Evolutionary conservation across 2,329 filamentous ascomycete genomes (phyloP).

Genomic region (Acrocalymma vagum): DNA sequence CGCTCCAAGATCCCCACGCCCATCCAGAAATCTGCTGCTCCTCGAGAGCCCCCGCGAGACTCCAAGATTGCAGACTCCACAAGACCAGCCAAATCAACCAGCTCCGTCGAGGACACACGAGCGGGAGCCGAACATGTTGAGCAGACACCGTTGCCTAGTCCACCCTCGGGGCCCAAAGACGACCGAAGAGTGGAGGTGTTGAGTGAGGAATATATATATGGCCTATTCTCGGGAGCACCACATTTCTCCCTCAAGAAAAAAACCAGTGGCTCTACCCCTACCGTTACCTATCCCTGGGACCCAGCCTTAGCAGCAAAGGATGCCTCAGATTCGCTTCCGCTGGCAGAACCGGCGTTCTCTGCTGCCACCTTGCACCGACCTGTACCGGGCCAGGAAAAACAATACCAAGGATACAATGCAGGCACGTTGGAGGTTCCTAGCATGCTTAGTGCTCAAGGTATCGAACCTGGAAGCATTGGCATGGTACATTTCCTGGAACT

Average conservation of each 20-base stretch:
- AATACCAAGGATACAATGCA: conserved; percentile 39
- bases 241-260: conserved; percentile 72
- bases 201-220: conserved; percentile 67
- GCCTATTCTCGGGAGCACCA: conserved; percentile 78
- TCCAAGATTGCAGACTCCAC: conserved; percentile 23
- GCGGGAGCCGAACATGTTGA: conserved; percentile 13
- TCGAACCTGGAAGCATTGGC: conserved; percentile 76
- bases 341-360: conserved; percentile 47
- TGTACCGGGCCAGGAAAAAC: conserved; percentile 21
- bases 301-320: conserved; percentile 66
- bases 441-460: conserved; percentile 76
- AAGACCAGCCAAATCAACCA: conserved; percentile 15
- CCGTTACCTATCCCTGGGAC: conserved; percentile 74
- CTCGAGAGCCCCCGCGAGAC: conserved; percentile 17
- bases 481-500: conserved; percentile 74
- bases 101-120: conserved; percentile 18
- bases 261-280: conserved; percentile 68
- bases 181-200: conserved; percentile 26
- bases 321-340: conserved; percentile 61
- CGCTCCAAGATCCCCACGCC: conserved; percentile 24
- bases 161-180: conserved; percentile 17
- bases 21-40: conserved; percentile 10
- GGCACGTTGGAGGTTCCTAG: conserved; percentile 66
- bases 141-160: conserved; percentile 18
- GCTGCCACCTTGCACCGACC: conserved; percentile 40